Evolutionary conservation across 768 basidiomycete species (phyloP).

Genomic region (Tylopilus sp.): DNA sequence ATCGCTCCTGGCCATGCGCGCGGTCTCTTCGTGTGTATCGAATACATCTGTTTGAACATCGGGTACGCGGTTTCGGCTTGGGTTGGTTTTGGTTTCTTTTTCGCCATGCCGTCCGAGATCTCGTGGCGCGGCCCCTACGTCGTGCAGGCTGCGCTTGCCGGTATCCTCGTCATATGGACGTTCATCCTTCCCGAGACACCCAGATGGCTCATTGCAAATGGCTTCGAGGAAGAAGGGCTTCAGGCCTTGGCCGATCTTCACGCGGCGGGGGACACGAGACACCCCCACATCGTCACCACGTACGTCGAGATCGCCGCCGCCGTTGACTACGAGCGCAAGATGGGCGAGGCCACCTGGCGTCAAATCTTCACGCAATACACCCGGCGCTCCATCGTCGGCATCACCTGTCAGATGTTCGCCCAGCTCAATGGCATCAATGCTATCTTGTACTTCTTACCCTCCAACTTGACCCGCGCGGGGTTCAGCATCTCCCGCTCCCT

Average conservation of each 20-base stretch:
- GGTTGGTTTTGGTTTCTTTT: conserved; percentile 50
- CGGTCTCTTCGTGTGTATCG: conserved; percentile 52
- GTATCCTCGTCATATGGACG: conserved; percentile 45
- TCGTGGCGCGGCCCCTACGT: conserved; percentile 57
- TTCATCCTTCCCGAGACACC: conserved; percentile 51
- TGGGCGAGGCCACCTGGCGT: conserved; percentile 42
- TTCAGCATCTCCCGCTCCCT: conserved; percentile 42
- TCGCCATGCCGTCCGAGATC: conserved; percentile 41
- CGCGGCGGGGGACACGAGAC: conserved; percentile 43
- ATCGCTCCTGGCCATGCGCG: conserved; percentile 46
- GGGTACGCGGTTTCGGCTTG: conserved; percentile 50
- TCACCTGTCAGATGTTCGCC: conserved; percentile 52
- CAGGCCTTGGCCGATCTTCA: conserved; percentile 56
- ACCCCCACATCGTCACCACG: conserved; percentile 41
- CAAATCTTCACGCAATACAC: conserved; percentile 51
- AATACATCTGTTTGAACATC: conserved; percentile 48
- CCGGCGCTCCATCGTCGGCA: conserved; percentile 47
- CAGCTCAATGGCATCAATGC: conserved; percentile 57
- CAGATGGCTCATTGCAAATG: conserved; percentile 54
- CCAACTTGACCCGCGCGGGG: conserved; percentile 48
- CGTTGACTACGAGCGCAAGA: conserved; percentile 36
- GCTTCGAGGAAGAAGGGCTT: conserved; percentile 47
- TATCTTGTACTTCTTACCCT: conserved; percentile 56
- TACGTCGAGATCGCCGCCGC: conserved; percentile 42
- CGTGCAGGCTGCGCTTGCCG: conserved; percentile 48